Percentiles rank a stretch among this genome's conserved stretches.
Evolutionary conservation across 1,284 basidiomycete genomes (phyloP).

Genomic region (Melampsora larici-populina): DNA sequence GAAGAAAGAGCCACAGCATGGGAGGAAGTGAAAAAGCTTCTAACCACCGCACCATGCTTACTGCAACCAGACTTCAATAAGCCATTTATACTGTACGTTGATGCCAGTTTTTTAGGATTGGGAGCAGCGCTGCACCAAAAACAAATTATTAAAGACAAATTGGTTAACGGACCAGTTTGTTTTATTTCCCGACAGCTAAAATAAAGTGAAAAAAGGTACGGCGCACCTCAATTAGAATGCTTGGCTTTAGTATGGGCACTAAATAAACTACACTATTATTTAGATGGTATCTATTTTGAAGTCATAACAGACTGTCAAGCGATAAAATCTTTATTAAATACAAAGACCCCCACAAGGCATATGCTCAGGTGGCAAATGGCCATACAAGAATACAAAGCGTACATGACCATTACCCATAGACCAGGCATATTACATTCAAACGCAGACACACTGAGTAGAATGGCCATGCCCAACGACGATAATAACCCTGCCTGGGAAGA

Average conservation of each 20-base stretch:
- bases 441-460: too few relatives aligned
- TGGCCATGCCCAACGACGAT: not conserved
- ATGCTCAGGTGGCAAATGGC: too few relatives aligned
- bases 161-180: too few relatives aligned
- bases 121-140: conserved; percentile 22
- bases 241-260: not conserved
- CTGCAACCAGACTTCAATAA: too few relatives aligned
- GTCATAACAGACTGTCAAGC: too few relatives aligned
- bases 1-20: not conserved
- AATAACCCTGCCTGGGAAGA: not conserved
- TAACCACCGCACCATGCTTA: not conserved
- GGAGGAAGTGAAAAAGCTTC: not conserved
- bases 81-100: too few relatives aligned
- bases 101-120: not conserved
- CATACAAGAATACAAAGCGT: not conserved
- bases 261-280: too few relatives aligned
- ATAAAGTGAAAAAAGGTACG: too few relatives aligned
- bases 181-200: too few relatives aligned
- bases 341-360: too few relatives aligned
- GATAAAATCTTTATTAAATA: not conserved
- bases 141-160: conserved; percentile 3
- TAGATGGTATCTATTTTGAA: too few relatives aligned
- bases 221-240: too few relatives aligned
- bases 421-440: not conserved
- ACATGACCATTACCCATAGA: not conserved